These are phyloP conservation scores for Penstemon davidsonii DNA, from an alignment of 257 asterid genomes.

Conservation along the genomic window DNA sequence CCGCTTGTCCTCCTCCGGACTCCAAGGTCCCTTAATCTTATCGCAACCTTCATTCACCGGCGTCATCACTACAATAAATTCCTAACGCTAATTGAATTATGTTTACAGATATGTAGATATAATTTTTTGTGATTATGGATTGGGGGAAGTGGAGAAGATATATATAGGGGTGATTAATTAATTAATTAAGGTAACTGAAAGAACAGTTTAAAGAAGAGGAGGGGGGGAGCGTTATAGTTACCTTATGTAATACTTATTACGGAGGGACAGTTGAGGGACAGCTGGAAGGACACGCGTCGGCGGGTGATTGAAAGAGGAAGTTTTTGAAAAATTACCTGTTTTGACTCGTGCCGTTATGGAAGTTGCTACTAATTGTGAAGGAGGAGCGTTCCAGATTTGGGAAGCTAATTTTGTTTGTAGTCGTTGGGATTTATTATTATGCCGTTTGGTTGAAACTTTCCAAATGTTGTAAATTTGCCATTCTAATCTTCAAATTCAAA, in stretches of 20 bases:
- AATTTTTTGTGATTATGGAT: neutral
- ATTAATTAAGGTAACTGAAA: too few relatives aligned
- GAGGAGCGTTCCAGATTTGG: neutral
- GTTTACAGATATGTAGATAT: neutral
- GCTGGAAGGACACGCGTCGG: conserved; percentile 37
- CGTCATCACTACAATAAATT: conserved; percentile 21
- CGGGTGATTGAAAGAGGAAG: neutral
- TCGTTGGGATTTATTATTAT: neutral
- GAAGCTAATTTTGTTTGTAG: conserved; percentile 12
- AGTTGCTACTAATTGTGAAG: conserved; percentile 34
- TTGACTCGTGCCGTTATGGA: conserved; percentile 50
- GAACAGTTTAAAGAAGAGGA: neutral
- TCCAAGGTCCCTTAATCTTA: conserved; percentile 57
- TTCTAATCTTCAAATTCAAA: too few relatives aligned
- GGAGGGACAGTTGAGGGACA: conserved; percentile 29
- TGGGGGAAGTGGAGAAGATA: neutral
- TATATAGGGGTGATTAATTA: conserved; percentile 9
- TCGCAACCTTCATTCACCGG: conserved; percentile 18
- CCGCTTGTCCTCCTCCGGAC: conserved; percentile 44
- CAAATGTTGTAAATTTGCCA: too few relatives aligned
- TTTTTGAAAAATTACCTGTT: conserved; percentile 26
- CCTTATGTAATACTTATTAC: neutral
- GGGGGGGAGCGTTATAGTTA: conserved; percentile 15
- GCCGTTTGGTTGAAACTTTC: too few relatives aligned
- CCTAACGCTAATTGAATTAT: neutral